phyloP scores from a whole-genome alignment of 2,329 filamentous ascomycete genomes.

The Colletotrichum coccodes region DNA sequence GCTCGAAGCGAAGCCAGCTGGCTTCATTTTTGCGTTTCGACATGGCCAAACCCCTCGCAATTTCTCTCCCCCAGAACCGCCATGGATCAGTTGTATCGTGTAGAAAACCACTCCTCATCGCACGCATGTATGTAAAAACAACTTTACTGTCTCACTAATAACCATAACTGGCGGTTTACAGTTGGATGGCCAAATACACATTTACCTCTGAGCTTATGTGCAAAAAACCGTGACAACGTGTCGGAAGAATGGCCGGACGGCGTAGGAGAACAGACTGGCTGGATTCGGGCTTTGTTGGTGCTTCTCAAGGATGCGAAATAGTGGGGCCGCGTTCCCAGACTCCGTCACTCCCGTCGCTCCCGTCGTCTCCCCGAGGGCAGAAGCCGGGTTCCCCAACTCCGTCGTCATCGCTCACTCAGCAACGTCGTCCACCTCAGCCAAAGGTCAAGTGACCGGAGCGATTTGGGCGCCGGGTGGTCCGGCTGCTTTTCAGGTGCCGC shows the following conservation, averaged over 20 bases:
- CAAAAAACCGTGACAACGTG: background rate
- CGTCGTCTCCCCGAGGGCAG: background rate
- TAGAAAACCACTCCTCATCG: slow-evolving; percentile 23
- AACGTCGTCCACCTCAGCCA: background rate
- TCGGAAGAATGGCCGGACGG: background rate
- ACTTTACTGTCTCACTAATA: slow-evolving; percentile 33
- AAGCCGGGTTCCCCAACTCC: background rate
- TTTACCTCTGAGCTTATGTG: background rate
- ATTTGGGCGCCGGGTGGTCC: background rate
- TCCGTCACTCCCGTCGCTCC: too few relatives aligned
- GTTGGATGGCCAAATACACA: slow-evolving; percentile 28
- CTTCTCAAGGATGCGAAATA: background rate
- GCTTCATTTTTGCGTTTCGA: slow-evolving; percentile 17
- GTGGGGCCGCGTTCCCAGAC: background rate
- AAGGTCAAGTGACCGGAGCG: background rate
- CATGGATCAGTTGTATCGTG: slow-evolving; percentile 16
- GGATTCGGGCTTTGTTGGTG: background rate
- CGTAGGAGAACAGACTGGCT: background rate
- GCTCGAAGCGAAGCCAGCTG: slow-evolving; percentile 11
- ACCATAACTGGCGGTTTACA: slow-evolving; percentile 30
- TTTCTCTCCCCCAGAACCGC: background rate
- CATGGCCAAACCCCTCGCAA: background rate
- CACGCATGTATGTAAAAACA: slow-evolving; percentile 32
- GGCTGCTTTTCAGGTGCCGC: background rate
- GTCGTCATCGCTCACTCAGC: background rate